Conservation (phyloP, 208 protist genomes). For the Perkinsela sp. region DNA sequence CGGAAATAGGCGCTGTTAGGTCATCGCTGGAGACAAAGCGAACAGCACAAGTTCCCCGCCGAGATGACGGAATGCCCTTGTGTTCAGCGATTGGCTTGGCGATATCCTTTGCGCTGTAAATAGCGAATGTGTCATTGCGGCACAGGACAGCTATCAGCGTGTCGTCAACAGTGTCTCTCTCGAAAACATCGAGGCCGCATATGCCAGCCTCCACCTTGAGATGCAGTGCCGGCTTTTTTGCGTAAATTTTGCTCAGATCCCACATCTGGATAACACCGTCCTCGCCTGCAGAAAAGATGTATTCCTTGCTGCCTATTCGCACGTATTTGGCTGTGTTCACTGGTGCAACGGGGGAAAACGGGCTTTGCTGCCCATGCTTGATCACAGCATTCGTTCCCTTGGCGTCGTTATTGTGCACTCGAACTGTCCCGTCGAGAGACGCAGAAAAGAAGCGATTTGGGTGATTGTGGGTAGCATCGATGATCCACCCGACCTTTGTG, state of each 20-base stretch:
- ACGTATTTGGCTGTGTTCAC: neutral
- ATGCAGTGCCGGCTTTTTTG: neutral
- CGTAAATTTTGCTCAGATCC: neutral
- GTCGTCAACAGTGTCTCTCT: neutral
- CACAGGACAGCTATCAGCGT: neutral
- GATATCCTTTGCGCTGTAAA: neutral
- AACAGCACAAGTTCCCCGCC: neutral
- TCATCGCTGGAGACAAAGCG: neutral
- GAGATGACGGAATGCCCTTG: neutral
- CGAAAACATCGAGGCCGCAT: neutral
- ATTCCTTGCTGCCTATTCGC: neutral
- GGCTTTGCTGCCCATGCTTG: neutral
- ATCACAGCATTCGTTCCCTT: neutral
- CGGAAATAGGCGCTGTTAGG: neutral
- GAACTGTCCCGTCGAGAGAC: neutral
- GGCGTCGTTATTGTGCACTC: neutral
- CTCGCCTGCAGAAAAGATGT: neutral
- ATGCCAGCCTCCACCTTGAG: neutral
- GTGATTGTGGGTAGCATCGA: neutral
- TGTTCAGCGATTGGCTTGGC: neutral
- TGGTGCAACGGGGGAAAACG: neutral
- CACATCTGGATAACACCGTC: neutral
- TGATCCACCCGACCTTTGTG: neutral
- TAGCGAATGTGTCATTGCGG: neutral
- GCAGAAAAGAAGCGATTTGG: neutral